Evolutionary conservation across 2,329 filamentous ascomycete genomes (phyloP), one percentile per base, ranked within the genome.

Genomic region (Fusarium oligoseptatum): DNA sequence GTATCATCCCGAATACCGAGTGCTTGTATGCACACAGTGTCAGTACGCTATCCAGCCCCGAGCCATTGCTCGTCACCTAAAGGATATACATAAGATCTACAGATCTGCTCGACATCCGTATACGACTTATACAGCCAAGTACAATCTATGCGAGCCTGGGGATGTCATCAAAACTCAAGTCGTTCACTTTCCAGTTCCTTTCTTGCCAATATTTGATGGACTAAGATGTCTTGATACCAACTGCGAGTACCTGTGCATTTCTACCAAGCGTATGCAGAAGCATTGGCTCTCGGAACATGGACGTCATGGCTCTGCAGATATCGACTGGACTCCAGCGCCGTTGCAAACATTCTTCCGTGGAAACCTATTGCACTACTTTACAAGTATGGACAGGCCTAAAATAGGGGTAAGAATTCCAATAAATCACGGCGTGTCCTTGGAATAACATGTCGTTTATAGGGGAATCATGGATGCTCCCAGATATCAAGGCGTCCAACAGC

Each of bases 311-410:
- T 15, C 24, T 24, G 27, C n/a, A 12, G 22, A 39, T 20, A 4
- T 55, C 11, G 72, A 74, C 24, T 74, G 70, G 70, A 12, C 32
- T 3, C 10, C 39, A 2, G 60, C 57, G 1, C 50, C 56, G 2
- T 39, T 74, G 32, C 72, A 74, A 12, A 74, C 70, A 6, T 74
- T 74, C 43, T 74, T 72, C 20, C 55, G 61, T 22, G 72, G 72
- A 3, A 74, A 72, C 32, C 41, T 74, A 14, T 8, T 74, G 20
- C 67, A 63, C 6, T 74, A 74, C 36, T 74, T 74, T 24, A 70
- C 66, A 3, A 32, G 7, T 11, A 24, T 36, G 2, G 22, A 14
- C 12, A 29, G 6, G 5, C 1, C 8, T 34, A 15, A 14, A 22
- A 32, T 6, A 52, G 12, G 15, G 20, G 48, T 52, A 2, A n/a